Evolutionary conservation across 495 filamentous ascomycete genomes (phyloP).

Genomic region (Tuber indicum): DNA sequence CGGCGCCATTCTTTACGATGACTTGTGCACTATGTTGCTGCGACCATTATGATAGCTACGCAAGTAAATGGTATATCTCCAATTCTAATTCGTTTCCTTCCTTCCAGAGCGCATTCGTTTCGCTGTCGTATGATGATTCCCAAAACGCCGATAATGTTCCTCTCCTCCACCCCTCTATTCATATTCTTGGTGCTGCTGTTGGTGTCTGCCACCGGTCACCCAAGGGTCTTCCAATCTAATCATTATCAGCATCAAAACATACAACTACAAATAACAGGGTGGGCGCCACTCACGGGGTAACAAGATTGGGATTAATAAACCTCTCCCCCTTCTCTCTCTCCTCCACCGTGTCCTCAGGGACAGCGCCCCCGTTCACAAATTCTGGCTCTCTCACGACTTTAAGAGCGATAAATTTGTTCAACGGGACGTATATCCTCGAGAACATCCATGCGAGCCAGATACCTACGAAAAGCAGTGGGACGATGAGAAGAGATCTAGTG

Average conservation of each 20-base stretch:
- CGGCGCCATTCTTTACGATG: neutral
- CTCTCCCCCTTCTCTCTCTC: slow-evolving; percentile 52
- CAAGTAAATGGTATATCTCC: neutral
- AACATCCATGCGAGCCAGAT: slow-evolving; percentile 82
- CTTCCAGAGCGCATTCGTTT: neutral
- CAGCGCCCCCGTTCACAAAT: slow-evolving; percentile 11
- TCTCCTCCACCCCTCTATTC: neutral
- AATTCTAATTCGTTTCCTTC: neutral
- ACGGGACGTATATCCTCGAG: slow-evolving; percentile 64
- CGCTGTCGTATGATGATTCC: neutral
- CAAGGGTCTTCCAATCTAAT: neutral
- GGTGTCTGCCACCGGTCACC: neutral
- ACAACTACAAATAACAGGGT: neutral
- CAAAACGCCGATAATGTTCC: neutral
- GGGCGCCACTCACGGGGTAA: slow-evolving; percentile 52
- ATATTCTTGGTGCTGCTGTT: neutral
- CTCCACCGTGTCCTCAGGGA: slow-evolving; percentile 50
- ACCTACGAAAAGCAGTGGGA: slow-evolving; percentile 68
- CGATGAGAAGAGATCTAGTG: slow-evolving; percentile 60
- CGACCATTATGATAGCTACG: neutral
- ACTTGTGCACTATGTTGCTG: neutral
- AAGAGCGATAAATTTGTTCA: slow-evolving; percentile 87
- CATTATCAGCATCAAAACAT: neutral
- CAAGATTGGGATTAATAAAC: slow-evolving; percentile 71
- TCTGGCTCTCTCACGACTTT: slow-evolving; percentile 46